Evolutionary conservation across 257 asterid species (phyloP).

Genomic region (Rehmannia glutinosa): DNA sequence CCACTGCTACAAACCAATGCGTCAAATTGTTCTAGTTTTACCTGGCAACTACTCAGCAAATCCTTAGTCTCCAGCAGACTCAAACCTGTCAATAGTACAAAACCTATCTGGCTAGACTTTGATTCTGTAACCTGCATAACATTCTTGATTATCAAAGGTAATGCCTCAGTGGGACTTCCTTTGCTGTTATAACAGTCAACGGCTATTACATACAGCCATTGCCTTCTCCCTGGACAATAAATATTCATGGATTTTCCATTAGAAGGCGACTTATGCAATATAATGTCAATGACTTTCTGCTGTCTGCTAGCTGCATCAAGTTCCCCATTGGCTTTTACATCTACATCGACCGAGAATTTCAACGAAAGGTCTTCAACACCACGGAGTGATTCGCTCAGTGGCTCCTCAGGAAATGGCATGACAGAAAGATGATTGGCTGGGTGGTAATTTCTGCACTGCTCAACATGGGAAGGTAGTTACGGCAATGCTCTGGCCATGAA

Average conservation of each 20-base stretch:
- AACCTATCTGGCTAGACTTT: constrained; percentile 46
- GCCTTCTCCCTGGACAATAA: constrained; percentile 62
- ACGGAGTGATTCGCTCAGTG: constrained; percentile 56
- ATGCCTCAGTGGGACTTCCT: constrained; percentile 38
- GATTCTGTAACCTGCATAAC: constrained; percentile 45
- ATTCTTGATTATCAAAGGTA: constrained; percentile 45
- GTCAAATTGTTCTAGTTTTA: constrained; percentile 46
- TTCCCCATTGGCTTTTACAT: constrained; percentile 42
- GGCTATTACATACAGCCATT: constrained; percentile 47
- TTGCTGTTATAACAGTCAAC: constrained; percentile 45
- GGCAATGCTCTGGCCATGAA: constrained; percentile 79
- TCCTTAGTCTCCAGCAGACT: constrained; percentile 47
- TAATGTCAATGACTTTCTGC: constrained; percentile 45
- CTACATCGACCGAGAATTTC: constrained; percentile 52
- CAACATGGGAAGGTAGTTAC: constrained; percentile 52
- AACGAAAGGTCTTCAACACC: constrained; percentile 57
- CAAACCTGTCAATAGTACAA: constrained; percentile 47
- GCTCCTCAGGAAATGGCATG: constrained; percentile 52
- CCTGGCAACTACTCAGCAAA: constrained; percentile 24
- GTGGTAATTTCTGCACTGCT: constrained; percentile 45
- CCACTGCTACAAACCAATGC: constrained; percentile 65
- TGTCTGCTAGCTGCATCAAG: constrained; percentile 37
- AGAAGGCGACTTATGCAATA: constrained; percentile 35
- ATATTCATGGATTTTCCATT: constrained; percentile 24
- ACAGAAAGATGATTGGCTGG: constrained; percentile 43